Evolutionary conservation across 1,284 basidiomycete genomes (phyloP).

Genomic region (Phellinidium pouzarii): DNA sequence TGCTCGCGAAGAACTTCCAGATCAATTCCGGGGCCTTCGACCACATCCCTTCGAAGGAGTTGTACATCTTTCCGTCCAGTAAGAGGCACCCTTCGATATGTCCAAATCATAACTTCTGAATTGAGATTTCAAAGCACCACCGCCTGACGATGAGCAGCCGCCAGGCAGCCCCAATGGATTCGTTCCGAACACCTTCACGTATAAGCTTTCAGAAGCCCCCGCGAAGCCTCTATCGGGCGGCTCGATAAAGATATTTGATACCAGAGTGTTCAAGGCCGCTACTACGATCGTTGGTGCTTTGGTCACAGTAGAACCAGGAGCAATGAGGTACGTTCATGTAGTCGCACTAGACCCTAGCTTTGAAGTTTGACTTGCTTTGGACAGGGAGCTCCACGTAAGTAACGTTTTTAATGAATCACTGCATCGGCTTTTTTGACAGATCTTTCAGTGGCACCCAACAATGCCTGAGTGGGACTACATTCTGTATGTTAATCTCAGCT

Average conservation of each 20-base stretch:
- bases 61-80: slow-evolving; percentile 40
- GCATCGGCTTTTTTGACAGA: not conserved
- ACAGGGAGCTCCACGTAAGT: slow-evolving; percentile 35
- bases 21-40: slow-evolving; percentile 29
- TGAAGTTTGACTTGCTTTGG: slow-evolving; percentile 6
- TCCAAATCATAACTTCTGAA: slow-evolving; percentile 15
- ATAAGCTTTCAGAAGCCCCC: slow-evolving; percentile 44
- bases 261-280: slow-evolving; percentile 42
- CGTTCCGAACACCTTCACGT: slow-evolving; percentile 46
- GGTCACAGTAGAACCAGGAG: slow-evolving; percentile 61
- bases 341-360: not conserved
- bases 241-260: slow-evolving; percentile 56
- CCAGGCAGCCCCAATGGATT: slow-evolving; percentile 46
- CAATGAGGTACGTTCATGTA: slow-evolving; percentile 44
- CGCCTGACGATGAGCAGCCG: slow-evolving; percentile 32
- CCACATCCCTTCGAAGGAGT: slow-evolving; percentile 29
- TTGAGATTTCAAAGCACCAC: slow-evolving; percentile 26
- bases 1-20: slow-evolving; percentile 40
- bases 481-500: slow-evolving; percentile 25
- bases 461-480: slow-evolving; percentile 61
- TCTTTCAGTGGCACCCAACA: slow-evolving; percentile 63
- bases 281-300: slow-evolving; percentile 59
- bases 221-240: slow-evolving; percentile 50
- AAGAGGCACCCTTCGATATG: slow-evolving; percentile 18
- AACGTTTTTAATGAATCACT: not conserved